A percentile compares a stretch with the other conserved stretches of the same genome.
phyloP scores from a whole-genome alignment of 768 basidiomycete genomes.

The Lentinula aciculospora region DNA sequence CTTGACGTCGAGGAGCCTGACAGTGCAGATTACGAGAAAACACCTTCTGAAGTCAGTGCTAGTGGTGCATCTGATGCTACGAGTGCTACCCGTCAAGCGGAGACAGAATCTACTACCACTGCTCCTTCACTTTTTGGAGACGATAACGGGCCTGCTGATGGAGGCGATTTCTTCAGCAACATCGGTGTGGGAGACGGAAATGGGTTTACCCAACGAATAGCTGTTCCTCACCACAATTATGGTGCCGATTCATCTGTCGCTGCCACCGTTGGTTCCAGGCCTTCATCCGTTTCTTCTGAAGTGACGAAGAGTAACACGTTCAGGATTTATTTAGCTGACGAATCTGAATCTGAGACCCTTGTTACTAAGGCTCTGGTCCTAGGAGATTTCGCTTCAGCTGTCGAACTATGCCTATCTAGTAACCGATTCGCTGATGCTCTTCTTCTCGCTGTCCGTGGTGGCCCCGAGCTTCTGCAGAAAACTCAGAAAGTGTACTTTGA shows the following conservation, averaged over 20 bases:
- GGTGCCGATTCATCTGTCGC: constrained; percentile 87
- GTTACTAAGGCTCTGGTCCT: constrained; percentile 91
- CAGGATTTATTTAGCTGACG: constrained; percentile 83
- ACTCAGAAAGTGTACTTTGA: constrained; percentile 96
- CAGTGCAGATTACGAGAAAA: constrained; percentile 40
- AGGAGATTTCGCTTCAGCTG: constrained; percentile 93
- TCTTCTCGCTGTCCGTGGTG: constrained; percentile 87
- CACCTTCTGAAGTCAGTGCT: constrained; percentile 70
- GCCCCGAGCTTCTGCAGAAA: constrained; percentile 75
- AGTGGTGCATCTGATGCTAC: constrained; percentile 56
- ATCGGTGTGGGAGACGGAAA: constrained; percentile 31
- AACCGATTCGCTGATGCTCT: constrained; percentile 94
- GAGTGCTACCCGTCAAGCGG: constrained; percentile 40
- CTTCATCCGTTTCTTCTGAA: constrained; percentile 77
- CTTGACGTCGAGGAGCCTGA: constrained; percentile 11
- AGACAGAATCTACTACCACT: constrained; percentile 77
- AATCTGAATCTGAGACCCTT: constrained; percentile 81
- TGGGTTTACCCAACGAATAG: constrained; percentile 34
- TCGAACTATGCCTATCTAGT: constrained; percentile 82
- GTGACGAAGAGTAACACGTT: constrained; percentile 76
- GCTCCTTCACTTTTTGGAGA: constrained; percentile 88
- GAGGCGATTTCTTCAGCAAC: constrained; percentile 86
- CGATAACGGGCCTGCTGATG: constrained; percentile 59
- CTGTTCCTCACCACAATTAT: constrained; percentile 77
- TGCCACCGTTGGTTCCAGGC: constrained; percentile 89